phyloP scores from a whole-genome alignment of 2,329 filamentous ascomycete species.

The Botrytis fabae region DNA sequence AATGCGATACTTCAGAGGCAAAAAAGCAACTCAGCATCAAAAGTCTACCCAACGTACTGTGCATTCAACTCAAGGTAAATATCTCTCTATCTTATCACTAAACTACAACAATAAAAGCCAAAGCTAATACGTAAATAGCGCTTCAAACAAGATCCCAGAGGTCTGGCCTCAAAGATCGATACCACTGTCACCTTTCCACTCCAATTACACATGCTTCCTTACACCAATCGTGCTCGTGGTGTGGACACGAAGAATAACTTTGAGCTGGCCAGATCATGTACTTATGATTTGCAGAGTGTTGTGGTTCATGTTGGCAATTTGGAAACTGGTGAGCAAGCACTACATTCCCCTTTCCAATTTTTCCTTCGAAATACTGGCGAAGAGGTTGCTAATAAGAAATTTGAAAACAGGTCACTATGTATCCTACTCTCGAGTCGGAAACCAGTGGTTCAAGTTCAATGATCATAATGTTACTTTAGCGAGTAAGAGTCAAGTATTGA shows the following conservation, averaged over 20 bases:
- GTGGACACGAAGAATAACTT: constrained; percentile 52
- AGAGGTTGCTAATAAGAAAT: constrained; percentile 66
- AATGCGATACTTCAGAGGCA: constrained; percentile 76
- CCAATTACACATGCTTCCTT: constrained; percentile 86
- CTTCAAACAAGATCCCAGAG: constrained; percentile 72
- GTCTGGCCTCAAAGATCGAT: constrained; percentile 82
- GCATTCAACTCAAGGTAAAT: constrained; percentile 86
- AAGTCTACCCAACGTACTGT: constrained; percentile 81
- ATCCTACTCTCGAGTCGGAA: constrained; percentile 26
- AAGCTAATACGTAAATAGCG: constrained; percentile 45
- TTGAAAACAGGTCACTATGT: constrained; percentile 12
- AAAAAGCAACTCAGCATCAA: constrained; percentile 83
- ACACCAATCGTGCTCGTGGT: constrained; percentile 67
- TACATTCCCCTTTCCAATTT: not conserved
- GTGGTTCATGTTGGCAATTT: constrained; percentile 93
- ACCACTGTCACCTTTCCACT: constrained; percentile 83
- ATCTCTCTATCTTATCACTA: not conserved
- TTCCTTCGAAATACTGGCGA: not conserved
- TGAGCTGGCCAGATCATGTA: constrained; percentile 64
- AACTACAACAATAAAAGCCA: not conserved
- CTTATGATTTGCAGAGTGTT: constrained; percentile 85
- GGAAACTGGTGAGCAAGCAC: constrained; percentile 61
- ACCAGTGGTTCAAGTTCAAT: constrained; percentile 91
- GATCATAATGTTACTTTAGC: constrained; percentile 89
- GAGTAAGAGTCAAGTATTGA: constrained; percentile 79